phyloP scores from a whole-genome alignment of 2,329 filamentous ascomycete genomes.

The Venturia pyrina region DNA sequence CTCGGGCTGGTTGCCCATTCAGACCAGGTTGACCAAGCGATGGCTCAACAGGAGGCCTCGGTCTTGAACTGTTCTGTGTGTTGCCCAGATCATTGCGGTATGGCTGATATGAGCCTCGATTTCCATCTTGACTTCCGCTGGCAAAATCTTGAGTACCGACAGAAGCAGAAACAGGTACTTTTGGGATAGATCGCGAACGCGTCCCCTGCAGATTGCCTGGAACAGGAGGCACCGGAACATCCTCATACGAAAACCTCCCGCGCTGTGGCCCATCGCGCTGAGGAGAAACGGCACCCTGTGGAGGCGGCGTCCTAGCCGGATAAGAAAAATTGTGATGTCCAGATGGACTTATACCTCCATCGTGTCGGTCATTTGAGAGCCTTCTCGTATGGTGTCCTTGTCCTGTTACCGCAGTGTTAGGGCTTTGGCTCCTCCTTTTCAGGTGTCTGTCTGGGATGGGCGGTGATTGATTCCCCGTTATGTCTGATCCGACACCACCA shows the following conservation, averaged over 20 bases:
- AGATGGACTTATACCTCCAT: background rate
- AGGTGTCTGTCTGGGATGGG: background rate
- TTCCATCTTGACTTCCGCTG: background rate
- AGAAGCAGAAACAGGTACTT: background rate
- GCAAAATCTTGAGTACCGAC: background rate
- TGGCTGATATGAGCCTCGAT: background rate
- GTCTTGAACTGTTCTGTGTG: constrained; percentile 1
- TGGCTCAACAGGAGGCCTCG: constrained; percentile 8
- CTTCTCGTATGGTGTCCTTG: background rate
- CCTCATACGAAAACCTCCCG: background rate
- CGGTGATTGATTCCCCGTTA: background rate
- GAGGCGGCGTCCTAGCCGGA: constrained; percentile 4
- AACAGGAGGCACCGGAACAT: background rate
- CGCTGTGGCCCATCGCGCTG: background rate
- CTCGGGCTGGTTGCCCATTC: background rate
- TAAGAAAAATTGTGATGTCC: constrained; percentile 10
- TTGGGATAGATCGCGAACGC: background rate
- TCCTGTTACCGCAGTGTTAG: background rate
- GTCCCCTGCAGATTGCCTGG: background rate
- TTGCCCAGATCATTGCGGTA: background rate
- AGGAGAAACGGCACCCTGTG: background rate
- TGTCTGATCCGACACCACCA: background rate
- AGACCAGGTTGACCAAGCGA: constrained; percentile 5
- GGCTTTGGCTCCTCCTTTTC: constrained; percentile 5
- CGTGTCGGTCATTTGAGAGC: background rate